Conservation (phyloP, 2,329 filamentous ascomycete species). For the Nemania sp. region DNA sequence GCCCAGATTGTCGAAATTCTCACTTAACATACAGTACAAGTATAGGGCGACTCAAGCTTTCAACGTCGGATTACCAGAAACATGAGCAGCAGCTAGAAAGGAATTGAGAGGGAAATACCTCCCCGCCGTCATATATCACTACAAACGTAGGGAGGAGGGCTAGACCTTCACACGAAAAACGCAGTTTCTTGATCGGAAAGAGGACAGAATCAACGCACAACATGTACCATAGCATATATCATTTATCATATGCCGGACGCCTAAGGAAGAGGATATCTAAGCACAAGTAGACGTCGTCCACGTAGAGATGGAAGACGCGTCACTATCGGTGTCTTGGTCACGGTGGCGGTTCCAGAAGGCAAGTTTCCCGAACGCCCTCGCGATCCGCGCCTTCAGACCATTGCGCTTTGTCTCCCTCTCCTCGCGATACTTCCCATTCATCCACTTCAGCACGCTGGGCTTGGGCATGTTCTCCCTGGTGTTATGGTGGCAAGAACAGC, state of each 20-base stretch:
- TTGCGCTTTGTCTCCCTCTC: conserved; percentile 1
- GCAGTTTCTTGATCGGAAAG: too few relatives aligned
- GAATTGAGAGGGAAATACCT: too few relatives aligned
- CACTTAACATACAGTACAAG: too few relatives aligned
- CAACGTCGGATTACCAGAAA: background rate
- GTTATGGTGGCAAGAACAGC: conserved; percentile 21
- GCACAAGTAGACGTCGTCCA: conserved; percentile 25
- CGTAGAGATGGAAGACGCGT: conserved; percentile 16
- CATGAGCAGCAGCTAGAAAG: background rate
- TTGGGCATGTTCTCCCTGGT: background rate
- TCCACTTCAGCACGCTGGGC: conserved; percentile 11
- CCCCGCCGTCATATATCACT: too few relatives aligned
- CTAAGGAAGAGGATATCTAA: background rate
- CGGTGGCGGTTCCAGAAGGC: conserved; percentile 29
- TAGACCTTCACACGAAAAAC: too few relatives aligned
- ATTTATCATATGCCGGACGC: background rate
- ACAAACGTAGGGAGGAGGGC: too few relatives aligned
- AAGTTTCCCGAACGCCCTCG: conserved; percentile 28
- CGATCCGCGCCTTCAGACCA: conserved; percentile 12
- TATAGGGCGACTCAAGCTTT: background rate
- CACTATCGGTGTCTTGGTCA: conserved; percentile 16
- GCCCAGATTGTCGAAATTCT: too few relatives aligned
- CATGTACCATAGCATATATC: background rate
- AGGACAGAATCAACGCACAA: too few relatives aligned
- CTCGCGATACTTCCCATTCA: background rate